Evolutionary conservation across 2,329 filamentous ascomycete genomes (phyloP), one percentile per base, ranked within the genome.

Genomic region (Ustulina deusta): DNA sequence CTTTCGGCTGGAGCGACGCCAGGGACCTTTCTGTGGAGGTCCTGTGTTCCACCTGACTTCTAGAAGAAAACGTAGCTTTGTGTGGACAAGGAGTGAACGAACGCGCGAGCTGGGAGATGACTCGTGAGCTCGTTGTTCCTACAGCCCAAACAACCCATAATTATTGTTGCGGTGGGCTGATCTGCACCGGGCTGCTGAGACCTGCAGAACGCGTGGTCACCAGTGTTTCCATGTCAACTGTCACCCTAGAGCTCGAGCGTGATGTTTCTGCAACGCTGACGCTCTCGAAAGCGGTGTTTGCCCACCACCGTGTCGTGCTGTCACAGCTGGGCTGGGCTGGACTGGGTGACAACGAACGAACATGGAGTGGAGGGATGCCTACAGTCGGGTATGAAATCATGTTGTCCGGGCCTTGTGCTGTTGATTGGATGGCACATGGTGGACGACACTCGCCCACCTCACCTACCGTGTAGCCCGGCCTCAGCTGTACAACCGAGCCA

Each of bases 21-120:
- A 29, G 17, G 49, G 40, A 11, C 27, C 61, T 58, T 48, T 69
- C 32, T 62, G 63, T 65, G 57, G 66, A 65, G 68, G 52, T 54
- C 52, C 27, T 44, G 32, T 68, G 61, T 68, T 69, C 68, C 48
- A 64, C 56, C n/a, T 57, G 58, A 58, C 54, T 70, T 68, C 68
- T 70, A 68, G 68, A 68, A 69, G 38, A 58, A n/a, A 17, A 63
- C 51, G 61, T 57, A 25, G 68, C 38, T 34, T 36, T 29, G 38
- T 54, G 56, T 64, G 63, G 63, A 55, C 56, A 54, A 49, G 52
- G 40, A 32, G 46, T 29, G 40, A 49, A 15, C 22, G 27, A 32
- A 57, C 25, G 42, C 42, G 56, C 10, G 22, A 51, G 54, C 44
- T 27, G 32, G n/a, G 34, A 55, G 34, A 55, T 22, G 17, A 52